These are phyloP conservation scores for Suhomyces faveliae DNA, from an alignment of 805 yeast species.

Conservation along the genomic window DNA sequence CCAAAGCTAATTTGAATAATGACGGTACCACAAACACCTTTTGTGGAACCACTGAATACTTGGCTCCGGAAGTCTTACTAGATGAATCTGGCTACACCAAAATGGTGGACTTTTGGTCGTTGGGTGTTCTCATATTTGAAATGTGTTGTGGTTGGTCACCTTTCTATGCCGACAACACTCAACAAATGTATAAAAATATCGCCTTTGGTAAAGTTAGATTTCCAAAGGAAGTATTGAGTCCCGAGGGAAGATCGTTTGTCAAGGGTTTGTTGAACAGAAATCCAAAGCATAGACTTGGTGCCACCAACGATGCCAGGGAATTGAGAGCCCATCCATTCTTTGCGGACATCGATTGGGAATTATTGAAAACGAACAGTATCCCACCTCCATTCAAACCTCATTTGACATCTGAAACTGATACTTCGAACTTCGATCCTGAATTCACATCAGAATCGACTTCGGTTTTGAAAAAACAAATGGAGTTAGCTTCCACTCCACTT, in stretches of 20 bases:
- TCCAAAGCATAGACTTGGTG: slow-evolving; percentile 93
- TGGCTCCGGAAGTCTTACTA: slow-evolving; percentile 93
- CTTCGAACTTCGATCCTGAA: slow-evolving; percentile 97
- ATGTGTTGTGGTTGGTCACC: slow-evolving; percentile 99
- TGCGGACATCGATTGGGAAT: slow-evolving; percentile 86
- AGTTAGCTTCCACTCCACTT: slow-evolving; percentile 72
- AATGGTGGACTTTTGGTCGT: slow-evolving; percentile 99
- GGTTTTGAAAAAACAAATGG: slow-evolving; percentile 65
- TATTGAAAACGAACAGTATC: slow-evolving; percentile 70
- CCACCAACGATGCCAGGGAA: slow-evolving; percentile 88
- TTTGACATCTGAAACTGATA: slow-evolving; percentile 84
- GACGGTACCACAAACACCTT: slow-evolving; percentile 94
- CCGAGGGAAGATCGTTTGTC: slow-evolving; percentile 93
- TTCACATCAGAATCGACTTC: slow-evolving; percentile 91
- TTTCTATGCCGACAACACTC: slow-evolving; percentile 95
- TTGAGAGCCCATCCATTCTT: slow-evolving; percentile 90
- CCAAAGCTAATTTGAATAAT: slow-evolving; percentile 84
- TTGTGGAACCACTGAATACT: slow-evolving; percentile 97
- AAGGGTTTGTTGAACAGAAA: slow-evolving; percentile 93
- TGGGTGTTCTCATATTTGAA: slow-evolving; percentile 94
- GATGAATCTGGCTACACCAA: slow-evolving; percentile 97
- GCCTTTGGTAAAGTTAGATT: slow-evolving; percentile 97
- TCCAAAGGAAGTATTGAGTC: slow-evolving; percentile 90
- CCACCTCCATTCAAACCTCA: slow-evolving; percentile 98
- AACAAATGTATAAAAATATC: slow-evolving; percentile 98